A percentile compares a stretch with the other conserved stretches of the same genome.
These are phyloP conservation scores for Penicillium sp. DNA, from an alignment of 2,329 filamentous ascomycete species.

Conservation along the genomic window DNA sequence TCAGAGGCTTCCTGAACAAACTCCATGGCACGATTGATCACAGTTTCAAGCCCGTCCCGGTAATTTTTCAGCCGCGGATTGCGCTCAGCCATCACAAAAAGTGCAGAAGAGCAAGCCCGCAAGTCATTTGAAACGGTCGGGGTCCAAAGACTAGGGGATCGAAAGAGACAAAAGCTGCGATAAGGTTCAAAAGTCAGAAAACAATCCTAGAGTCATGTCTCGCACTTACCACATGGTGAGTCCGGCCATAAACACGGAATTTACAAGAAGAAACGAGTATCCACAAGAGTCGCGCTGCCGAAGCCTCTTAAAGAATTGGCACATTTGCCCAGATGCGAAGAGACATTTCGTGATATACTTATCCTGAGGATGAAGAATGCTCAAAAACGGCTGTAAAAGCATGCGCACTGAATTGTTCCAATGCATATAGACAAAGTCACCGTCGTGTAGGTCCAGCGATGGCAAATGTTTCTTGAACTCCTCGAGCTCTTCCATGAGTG, in stretches of 20 bases:
- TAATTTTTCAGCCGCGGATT: no score
- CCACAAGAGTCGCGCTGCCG: constrained; percentile 6
- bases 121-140: constrained; percentile 20
- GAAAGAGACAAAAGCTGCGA: constrained; percentile 21
- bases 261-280: constrained; percentile 8
- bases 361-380: constrained; percentile 10
- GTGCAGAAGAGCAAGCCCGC: constrained; percentile 19
- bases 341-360: constrained; percentile 13
- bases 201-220: no score
- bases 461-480: constrained; percentile 14
- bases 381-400: constrained; percentile 20
- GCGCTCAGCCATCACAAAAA: constrained; percentile 24
- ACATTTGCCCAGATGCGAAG: constrained; percentile 18
- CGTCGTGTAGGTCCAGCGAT: constrained; percentile 8
- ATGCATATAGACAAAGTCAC: constrained; percentile 25
- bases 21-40: no score
- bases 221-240: constrained; percentile 14
- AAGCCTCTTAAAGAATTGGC: constrained; percentile 21
- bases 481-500: constrained; percentile 12
- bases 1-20: no score
- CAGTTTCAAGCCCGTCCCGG: no score
- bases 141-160: constrained; percentile 19
- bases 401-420: constrained; percentile 21
- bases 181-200: no score
- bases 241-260: constrained; percentile 12